These are phyloP conservation scores for Nicotiana tabacum DNA, from an alignment of 257 asterid genomes.

Conservation along the genomic window DNA sequence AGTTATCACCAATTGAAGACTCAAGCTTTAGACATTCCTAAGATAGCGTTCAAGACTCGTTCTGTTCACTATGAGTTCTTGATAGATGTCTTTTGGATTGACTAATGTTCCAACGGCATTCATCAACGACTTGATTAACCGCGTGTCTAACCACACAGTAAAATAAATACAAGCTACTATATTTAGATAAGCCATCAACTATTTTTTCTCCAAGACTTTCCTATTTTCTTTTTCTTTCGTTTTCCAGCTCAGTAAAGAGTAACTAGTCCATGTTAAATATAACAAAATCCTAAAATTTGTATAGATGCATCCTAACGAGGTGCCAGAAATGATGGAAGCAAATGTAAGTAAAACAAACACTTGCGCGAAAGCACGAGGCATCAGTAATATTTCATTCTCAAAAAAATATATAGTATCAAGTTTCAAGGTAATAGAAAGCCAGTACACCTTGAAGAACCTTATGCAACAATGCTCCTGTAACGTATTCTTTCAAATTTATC, in stretches of 20 bases:
- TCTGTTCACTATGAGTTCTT: no score
- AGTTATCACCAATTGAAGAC: no score
- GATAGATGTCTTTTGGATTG: no score
- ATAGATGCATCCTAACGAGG: no score
- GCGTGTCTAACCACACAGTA: background rate
- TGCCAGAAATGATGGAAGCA: background rate
- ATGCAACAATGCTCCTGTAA: slow-evolving; percentile 1
- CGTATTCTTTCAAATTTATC: slow-evolving; percentile 21
- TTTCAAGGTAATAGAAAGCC: background rate
- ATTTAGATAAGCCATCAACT: background rate
- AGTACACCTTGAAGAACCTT: background rate
- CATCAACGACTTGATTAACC: no score
- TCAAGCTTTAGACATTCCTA: no score
- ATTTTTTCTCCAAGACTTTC: background rate
- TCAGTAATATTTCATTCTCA: background rate
- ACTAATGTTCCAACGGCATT: no score
- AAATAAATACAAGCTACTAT: background rate
- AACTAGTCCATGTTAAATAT: background rate
- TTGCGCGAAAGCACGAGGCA: background rate
- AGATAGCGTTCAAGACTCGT: no score
- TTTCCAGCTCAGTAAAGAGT: background rate
- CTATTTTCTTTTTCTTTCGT: no score
- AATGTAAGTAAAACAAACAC: background rate
- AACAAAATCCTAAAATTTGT: background rate
- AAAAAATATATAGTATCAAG: background rate